Conservation (phyloP, 1,284 basidiomycete genomes). For the Apiotrichum brassicae region DNA sequence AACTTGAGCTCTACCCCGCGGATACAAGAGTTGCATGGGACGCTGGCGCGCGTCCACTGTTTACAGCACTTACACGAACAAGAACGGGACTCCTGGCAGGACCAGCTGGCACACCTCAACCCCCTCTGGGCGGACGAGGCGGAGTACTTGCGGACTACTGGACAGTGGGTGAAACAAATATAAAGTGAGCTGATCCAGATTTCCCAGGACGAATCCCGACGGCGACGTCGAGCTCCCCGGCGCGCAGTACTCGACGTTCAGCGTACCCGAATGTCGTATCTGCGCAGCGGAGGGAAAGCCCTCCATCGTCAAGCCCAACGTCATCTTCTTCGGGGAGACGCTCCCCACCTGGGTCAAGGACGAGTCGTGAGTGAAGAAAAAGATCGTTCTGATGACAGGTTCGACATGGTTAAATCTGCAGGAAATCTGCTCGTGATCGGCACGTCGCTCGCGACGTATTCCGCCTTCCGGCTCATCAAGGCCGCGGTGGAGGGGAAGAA, state of each 20-base stretch:
- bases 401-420: slow-evolving; percentile 56
- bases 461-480: slow-evolving; percentile 78
- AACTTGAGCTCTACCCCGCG: slow-evolving; percentile 15
- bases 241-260: slow-evolving; percentile 65
- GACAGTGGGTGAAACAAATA: slow-evolving; percentile 34
- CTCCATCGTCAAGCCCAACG: slow-evolving; percentile 60
- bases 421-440: slow-evolving; percentile 72
- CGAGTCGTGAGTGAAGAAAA: slow-evolving; percentile 56
- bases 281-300: slow-evolving; percentile 52
- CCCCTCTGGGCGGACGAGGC: slow-evolving; percentile 70
- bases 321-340: slow-evolving; percentile 82
- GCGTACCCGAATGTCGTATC: slow-evolving; percentile 66
- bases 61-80: slow-evolving; percentile 59
- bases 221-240: slow-evolving; percentile 84
- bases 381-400: slow-evolving; percentile 47
- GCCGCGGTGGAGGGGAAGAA: slow-evolving; percentile 68
- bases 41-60: slow-evolving; percentile 74
- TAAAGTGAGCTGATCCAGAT: slow-evolving; percentile 23
- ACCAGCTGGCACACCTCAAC: slow-evolving; percentile 63
- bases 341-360: slow-evolving; percentile 59
- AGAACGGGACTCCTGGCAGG: slow-evolving; percentile 66
- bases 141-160: slow-evolving; percentile 60
- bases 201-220: slow-evolving; percentile 79
- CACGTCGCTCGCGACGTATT: slow-evolving; percentile 85
- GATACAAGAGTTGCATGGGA: slow-evolving; percentile 83